A percentile compares a stretch with the other conserved stretches of the same genome.
These are phyloP conservation scores for Strobilomyces echinocephalus DNA, from an alignment of 768 basidiomycete species.

Conservation along the genomic window DNA sequence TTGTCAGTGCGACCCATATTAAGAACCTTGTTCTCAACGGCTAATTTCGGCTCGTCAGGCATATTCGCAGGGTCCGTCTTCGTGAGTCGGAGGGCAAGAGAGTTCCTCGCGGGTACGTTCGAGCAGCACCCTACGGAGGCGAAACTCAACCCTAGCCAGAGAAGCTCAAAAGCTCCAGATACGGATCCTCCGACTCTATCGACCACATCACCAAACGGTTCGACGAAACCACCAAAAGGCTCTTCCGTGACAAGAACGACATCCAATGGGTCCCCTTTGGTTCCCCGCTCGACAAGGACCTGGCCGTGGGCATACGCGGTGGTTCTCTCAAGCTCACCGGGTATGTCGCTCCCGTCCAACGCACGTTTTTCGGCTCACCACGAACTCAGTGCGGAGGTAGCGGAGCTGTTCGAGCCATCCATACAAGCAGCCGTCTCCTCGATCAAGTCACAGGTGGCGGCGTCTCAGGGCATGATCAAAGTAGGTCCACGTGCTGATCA, in stretches of 20 bases:
- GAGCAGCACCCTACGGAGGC: not conserved
- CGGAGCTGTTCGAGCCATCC: slow-evolving; percentile 74
- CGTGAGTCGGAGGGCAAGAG: slow-evolving; percentile 68
- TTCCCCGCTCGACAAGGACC: slow-evolving; percentile 73
- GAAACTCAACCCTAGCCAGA: slow-evolving; percentile 36
- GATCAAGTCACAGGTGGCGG: slow-evolving; percentile 67
- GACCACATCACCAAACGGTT: slow-evolving; percentile 79
- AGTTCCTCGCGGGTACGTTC: slow-evolving; percentile 60
- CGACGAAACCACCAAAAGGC: slow-evolving; percentile 77
- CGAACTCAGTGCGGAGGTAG: slow-evolving; percentile 42
- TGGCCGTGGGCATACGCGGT: slow-evolving; percentile 60
- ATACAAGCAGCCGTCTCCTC: slow-evolving; percentile 66
- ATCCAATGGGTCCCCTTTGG: slow-evolving; percentile 73
- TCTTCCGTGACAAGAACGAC: slow-evolving; percentile 66
- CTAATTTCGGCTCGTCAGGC: slow-evolving; percentile 37
- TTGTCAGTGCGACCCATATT: slow-evolving; percentile 41
- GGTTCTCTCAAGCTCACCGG: slow-evolving; percentile 71
- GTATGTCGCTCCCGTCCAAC: slow-evolving; percentile 35
- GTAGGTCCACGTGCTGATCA: slow-evolving; percentile 30
- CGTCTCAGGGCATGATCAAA: slow-evolving; percentile 62
- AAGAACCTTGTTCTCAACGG: not conserved
- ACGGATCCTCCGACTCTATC: slow-evolving; percentile 63
- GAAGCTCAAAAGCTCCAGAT: slow-evolving; percentile 69
- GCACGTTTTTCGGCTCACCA: slow-evolving; percentile 1
- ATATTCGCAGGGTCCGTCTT: slow-evolving; percentile 82